Evolutionary conservation across 805 yeast species (phyloP).

Genomic region (Clavispora vitiphila): DNA sequence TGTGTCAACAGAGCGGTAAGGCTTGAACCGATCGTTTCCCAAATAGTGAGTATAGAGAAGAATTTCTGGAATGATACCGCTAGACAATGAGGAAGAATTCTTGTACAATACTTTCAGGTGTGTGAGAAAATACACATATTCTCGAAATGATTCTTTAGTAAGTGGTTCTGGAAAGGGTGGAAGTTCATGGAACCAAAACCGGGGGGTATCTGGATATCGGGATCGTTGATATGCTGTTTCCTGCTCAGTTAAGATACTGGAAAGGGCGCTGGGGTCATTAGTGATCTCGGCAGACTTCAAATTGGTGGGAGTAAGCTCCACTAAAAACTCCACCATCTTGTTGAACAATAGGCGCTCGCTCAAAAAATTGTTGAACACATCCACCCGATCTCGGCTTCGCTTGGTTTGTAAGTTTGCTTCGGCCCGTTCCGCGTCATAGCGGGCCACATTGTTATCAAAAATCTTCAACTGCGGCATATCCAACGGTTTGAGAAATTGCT

Average conservation of each 20-base stretch:
- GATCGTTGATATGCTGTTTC: constrained; percentile 12
- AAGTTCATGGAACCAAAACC: constrained; percentile 23
- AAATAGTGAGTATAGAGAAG: constrained; percentile 34
- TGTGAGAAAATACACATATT: constrained; percentile 33
- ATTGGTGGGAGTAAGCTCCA: constrained; percentile 27
- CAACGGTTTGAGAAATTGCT: constrained; percentile 32
- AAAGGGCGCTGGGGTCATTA: constrained; percentile 9
- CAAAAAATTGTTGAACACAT: constrained; percentile 21
- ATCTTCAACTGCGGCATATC: constrained; percentile 29
- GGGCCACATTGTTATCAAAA: constrained; percentile 18
- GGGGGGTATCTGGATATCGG: constrained; percentile 10
- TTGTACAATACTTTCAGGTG: constrained; percentile 29
- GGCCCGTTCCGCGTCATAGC: constrained; percentile 23
- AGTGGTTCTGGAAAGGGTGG: constrained; percentile 29
- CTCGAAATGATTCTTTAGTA: constrained; percentile 23
- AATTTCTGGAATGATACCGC: constrained; percentile 35
- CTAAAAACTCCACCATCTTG: constrained; percentile 27
- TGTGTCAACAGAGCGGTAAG: constrained; percentile 29
- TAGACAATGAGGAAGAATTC: constrained; percentile 28
- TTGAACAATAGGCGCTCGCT: constrained; percentile 26
- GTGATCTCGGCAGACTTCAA: constrained; percentile 18
- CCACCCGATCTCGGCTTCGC: constrained; percentile 13
- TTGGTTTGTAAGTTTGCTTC: constrained; percentile 22
- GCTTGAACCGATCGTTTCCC: constrained; percentile 25
- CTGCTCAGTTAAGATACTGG: constrained; percentile 18